phyloP scores from a whole-genome alignment of 768 basidiomycete genomes.

The Naganishia randhawae region DNA sequence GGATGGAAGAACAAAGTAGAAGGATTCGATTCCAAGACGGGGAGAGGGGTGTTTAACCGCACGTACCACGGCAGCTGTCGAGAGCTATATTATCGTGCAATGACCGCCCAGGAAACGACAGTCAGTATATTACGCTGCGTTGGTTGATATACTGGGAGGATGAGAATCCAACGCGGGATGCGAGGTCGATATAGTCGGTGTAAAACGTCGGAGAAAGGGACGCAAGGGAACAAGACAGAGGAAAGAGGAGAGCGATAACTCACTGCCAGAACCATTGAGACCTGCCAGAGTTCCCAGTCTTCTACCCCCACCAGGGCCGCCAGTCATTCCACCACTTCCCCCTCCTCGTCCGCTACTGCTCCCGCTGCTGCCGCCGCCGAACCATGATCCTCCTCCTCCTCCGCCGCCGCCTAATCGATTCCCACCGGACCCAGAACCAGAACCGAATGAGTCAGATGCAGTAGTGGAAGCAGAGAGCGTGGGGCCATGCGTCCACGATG shows the following conservation, averaged over 20 bases:
- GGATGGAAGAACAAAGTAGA: too few species aligned
- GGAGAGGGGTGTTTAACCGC: neutral
- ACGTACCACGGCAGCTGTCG: conserved; percentile 11
- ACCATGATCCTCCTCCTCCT: conserved; percentile 12
- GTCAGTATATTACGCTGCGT: neutral
- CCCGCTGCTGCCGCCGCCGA: neutral
- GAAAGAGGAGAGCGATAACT: neutral
- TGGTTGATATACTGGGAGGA: neutral
- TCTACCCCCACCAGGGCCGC: neutral
- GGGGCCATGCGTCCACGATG: neutral
- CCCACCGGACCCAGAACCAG: neutral
- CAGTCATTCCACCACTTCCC: neutral
- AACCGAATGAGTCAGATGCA: neutral
- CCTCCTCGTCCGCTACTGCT: neutral
- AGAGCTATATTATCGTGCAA: neutral
- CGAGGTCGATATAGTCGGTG: neutral
- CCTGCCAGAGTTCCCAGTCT: conserved; percentile 3
- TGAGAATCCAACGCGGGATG: neutral
- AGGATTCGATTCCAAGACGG: too few species aligned
- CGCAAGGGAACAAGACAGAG: neutral
- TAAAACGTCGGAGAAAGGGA: neutral
- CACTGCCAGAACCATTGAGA: conserved; percentile 10
- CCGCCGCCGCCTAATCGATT: neutral
- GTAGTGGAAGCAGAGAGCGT: neutral
- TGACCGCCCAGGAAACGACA: neutral